phyloP scores from a whole-genome alignment of 192 early-diverging fungal species.

The Coemansia sp. region DNA sequence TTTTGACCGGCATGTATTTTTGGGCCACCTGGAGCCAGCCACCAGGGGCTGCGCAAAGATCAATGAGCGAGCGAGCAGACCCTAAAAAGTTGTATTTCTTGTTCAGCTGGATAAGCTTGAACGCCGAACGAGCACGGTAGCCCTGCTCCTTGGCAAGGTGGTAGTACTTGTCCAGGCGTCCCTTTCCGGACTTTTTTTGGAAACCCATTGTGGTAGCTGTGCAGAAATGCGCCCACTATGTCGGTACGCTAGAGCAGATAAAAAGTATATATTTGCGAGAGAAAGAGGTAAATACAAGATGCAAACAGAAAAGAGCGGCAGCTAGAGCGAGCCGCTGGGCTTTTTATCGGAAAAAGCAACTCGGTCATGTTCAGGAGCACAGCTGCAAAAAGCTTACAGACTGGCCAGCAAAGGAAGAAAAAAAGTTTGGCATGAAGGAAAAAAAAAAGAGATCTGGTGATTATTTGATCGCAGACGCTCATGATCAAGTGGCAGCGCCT shows the following conservation, averaged over 20 bases:
- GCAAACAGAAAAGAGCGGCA: no score
- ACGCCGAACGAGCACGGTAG: slow-evolving; percentile 97
- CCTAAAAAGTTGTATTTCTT: slow-evolving; percentile 98
- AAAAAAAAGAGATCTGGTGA: background rate
- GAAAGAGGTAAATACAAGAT: no score
- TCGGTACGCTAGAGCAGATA: no score
- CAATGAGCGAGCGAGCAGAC: slow-evolving; percentile 81
- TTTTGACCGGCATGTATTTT: slow-evolving; percentile 97
- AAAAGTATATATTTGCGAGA: no score
- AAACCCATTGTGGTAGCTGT: slow-evolving; percentile 32
- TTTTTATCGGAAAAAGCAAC: no score
- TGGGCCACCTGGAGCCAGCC: slow-evolving; percentile 97
- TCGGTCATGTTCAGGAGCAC: no score
- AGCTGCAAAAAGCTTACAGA: no score
- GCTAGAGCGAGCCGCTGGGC: no score
- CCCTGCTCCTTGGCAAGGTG: slow-evolving; percentile 99
- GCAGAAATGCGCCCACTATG: background rate
- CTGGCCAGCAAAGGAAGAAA: background rate
- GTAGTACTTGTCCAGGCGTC: slow-evolving; percentile 99
- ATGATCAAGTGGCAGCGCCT: no score
- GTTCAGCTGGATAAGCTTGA: slow-evolving; percentile 99
- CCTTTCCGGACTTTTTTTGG: slow-evolving; percentile 72
- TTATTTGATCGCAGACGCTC: background rate
- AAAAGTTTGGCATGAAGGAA: background rate
- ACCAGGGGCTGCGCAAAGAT: slow-evolving; percentile 98